Evolutionary conservation across 352 stramenopile species (phyloP), one percentile per base, ranked within the genome.

Genomic region (Phytophthora pinifolia): DNA sequence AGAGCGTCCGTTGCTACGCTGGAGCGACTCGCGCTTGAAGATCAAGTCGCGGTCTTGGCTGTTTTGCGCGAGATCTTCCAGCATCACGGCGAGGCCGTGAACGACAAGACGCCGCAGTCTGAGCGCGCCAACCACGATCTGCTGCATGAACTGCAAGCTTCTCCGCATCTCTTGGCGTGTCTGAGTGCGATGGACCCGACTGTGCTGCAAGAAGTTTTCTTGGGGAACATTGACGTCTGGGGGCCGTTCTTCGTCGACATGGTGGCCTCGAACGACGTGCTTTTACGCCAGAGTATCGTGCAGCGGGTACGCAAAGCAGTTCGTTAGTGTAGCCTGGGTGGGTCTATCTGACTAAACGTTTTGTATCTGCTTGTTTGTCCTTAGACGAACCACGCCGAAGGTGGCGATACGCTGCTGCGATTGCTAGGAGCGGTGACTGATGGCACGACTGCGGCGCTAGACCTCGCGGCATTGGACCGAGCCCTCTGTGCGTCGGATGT

Each of bases 241-340:
- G 61, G 61, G 9, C 70, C 79, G 20, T 92, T 79, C 46, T 86
- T 92, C 37, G 69, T 89, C 2, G 74, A 92, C 32, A 65, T 73
- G 1, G 70, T 82, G 12, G 50, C 71, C 9, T 71, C 70, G 0
- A 74, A 83, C 46, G 76, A 88, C n/a, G 39, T 42, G 30, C 66
- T 92, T 27, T 52, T 92, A 14, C 59, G 68, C 14, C 79, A 89
- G 15, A 74, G 64, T 18, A 34, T 92, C 10, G 39, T 74, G 8
- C 54, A 72, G 3, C 64, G 67, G 51, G 80, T 88, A 52, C 30
- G 55, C 46, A 8, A n/a, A 25, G 0, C 30, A 12, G 10, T 17
- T 27, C 3, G 18, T 60, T 7, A 3, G 53, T 22, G 17, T 41
- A 20, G 15, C 12, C 14, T 47, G 30, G n/a, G n/a, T n/a, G n/a